A percentile compares a stretch with the other conserved stretches of the same genome.
Evolutionary conservation across 208 protist species (phyloP).

Genomic region (Leishmania arabica): DNA sequence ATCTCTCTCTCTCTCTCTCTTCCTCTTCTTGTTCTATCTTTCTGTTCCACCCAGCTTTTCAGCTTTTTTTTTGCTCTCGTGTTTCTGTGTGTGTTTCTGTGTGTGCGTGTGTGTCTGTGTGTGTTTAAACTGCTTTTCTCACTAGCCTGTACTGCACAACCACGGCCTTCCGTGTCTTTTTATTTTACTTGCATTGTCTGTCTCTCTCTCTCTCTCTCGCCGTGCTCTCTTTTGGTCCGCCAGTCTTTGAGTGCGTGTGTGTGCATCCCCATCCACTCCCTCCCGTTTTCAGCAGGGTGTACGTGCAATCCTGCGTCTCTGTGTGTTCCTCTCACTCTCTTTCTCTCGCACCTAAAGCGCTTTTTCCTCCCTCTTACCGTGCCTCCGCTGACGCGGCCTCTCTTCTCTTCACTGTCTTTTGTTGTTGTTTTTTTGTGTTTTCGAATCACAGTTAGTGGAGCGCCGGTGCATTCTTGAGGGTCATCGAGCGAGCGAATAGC

Average conservation of each 20-base stretch:
- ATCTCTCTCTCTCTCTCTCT: no score
- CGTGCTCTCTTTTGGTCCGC: not conserved
- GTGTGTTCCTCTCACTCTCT: not conserved
- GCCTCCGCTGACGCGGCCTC: not conserved
- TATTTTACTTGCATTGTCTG: not conserved
- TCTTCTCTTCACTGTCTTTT: not conserved
- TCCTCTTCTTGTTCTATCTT: no score
- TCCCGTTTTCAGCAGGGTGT: not conserved
- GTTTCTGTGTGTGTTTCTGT: not conserved
- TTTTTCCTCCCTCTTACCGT: not conserved
- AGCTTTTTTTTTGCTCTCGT: not conserved
- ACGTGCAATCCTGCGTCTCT: not conserved
- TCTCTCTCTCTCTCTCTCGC: not conserved
- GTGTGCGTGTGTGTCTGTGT: not conserved
- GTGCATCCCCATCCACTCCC: not conserved
- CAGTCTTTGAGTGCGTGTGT: not conserved
- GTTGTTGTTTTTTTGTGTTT: not conserved
- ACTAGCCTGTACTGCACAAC: no score
- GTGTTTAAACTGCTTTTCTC: not conserved
- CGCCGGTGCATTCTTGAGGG: not conserved
- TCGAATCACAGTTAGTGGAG: not conserved
- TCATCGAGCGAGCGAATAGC: not conserved
- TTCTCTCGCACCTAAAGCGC: not conserved
- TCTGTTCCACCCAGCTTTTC: not conserved
- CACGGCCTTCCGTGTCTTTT: not conserved